phyloP scores from a whole-genome alignment of 2,329 filamentous ascomycete species.

The Septoria petroselini region DNA sequence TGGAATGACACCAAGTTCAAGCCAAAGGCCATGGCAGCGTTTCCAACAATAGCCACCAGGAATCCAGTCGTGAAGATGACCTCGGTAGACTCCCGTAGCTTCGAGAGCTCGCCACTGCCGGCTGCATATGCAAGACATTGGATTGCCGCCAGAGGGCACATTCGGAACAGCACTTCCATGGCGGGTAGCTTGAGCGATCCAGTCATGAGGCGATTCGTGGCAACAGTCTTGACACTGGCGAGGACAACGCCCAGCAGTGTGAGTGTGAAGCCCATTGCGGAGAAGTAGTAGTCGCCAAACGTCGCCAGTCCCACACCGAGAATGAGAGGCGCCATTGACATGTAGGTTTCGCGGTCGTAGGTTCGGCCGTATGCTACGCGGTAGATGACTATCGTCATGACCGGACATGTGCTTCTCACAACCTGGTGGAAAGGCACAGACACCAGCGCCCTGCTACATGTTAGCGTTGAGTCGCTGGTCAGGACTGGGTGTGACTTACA shows the following conservation, averaged over 20 bases:
- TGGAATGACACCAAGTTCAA: conserved; percentile 42
- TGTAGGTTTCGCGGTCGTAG: conserved; percentile 58
- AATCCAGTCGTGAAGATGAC: conserved; percentile 30
- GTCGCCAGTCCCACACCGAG: conserved; percentile 60
- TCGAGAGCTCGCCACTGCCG: conserved; percentile 41
- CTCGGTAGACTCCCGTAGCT: conserved; percentile 23
- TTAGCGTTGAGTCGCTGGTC: neutral
- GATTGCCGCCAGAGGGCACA: conserved; percentile 26
- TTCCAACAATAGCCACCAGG: conserved; percentile 32
- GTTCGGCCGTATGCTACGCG: conserved; percentile 55
- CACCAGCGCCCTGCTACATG: conserved; percentile 39
- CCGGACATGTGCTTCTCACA: conserved; percentile 59
- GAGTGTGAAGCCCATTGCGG: conserved; percentile 47
- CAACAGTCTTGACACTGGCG: conserved; percentile 56
- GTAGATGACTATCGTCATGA: conserved; percentile 62
- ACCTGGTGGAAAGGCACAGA: conserved; percentile 65
- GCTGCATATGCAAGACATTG: conserved; percentile 26
- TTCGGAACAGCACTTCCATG: conserved; percentile 56
- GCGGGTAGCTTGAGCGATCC: conserved; percentile 57
- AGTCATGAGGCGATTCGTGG: conserved; percentile 64
- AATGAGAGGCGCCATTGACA: conserved; percentile 60
- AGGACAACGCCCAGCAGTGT: conserved; percentile 42
- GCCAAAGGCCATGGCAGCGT: conserved; percentile 37
- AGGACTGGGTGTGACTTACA: conserved; percentile 40
- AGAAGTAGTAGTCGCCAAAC: conserved; percentile 62